Evolutionary conservation across 176 grass and related monocot species (phyloP).

Genomic region (Triticum timopheevii): DNA sequence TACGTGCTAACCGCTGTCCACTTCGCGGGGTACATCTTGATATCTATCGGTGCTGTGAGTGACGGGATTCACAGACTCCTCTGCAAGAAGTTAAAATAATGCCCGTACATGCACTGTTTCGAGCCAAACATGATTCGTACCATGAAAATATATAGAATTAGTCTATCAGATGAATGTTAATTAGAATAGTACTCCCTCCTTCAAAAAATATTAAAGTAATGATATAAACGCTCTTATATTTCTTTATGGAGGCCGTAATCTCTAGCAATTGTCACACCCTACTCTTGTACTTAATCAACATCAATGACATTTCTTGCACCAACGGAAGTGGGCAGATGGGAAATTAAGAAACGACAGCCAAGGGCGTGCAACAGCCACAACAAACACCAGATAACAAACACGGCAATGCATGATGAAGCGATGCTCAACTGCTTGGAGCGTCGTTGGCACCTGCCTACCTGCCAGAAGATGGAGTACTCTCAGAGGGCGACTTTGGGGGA

Average conservation of each 20-base stretch:
- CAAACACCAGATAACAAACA: slow-evolving; percentile 36
- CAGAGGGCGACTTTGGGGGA: too few relatives aligned
- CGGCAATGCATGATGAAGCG: neutral
- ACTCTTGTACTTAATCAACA: neutral
- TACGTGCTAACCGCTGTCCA: neutral
- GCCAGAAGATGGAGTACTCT: too few relatives aligned
- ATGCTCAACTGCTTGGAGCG: slow-evolving; percentile 18
- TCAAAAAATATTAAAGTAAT: too few relatives aligned
- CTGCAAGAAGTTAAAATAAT: too few relatives aligned
- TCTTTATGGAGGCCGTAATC: too few relatives aligned
- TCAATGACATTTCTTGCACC: neutral
- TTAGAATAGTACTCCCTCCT: too few relatives aligned
- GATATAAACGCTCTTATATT: too few relatives aligned
- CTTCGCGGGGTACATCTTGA: neutral
- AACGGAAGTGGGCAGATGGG: neutral
- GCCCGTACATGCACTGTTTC: too few relatives aligned
- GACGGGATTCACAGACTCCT: neutral
- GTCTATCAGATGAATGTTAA: too few relatives aligned
- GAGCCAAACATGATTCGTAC: too few relatives aligned
- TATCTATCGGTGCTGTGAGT: neutral
- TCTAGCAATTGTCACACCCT: too few relatives aligned
- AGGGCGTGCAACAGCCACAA: slow-evolving; percentile 1
- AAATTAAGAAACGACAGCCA: neutral
- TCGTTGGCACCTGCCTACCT: neutral
- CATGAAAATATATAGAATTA: too few relatives aligned